Base-by-base conservation (phyloP, 805 yeast genomes). In the Wickerhamiella sergipiensis region DNA sequence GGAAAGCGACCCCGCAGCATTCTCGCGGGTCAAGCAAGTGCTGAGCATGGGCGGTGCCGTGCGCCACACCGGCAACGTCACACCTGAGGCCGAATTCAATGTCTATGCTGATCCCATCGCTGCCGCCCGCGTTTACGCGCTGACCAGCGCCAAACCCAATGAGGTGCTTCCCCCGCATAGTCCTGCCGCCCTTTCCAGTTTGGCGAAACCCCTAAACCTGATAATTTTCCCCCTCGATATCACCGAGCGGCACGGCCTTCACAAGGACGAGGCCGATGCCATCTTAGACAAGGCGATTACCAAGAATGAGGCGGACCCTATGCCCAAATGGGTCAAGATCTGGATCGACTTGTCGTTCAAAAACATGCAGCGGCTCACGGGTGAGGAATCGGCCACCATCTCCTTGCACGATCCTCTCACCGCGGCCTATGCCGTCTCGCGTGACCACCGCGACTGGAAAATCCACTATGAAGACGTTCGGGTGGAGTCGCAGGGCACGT, bases 1-100 rank as follows among this genome's bases (percentile, higher is more conserved):
- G 1, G 58, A 65, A 45, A 50, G 52, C n/a, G 71, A 70, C 46
- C 69, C 71, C 6, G 53, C 46, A 22, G 54, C 69, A 3, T 70
- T 70, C 49, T 45, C 63, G 19, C 57, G 68, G 6, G 71, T 59
- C 29, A 65, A 63, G 50, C 58, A 62, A 50, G 60, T 70, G 15
- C 61, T 68, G 12, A 57, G 63, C 51, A 70, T 70, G 74, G 74
- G 72, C 38, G 74, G 68, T 7, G 64, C 68, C 9, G 48, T 70
- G 42, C 49, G 55, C 17, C 55, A 45, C 33, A 65, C 67, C 7
- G 74, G 74, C 7, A 70, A 70, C 52, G 64, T 67, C 52, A 66
- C 71, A 6, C 73, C 74, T 3, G 39, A 56, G 7, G 73, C 72
- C 5, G 74, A 70, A 55, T 70, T 70, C 62, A 70, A 70, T 51